Conservation (phyloP, 495 filamentous ascomycete species). For the Gamarada debralockiae region DNA sequence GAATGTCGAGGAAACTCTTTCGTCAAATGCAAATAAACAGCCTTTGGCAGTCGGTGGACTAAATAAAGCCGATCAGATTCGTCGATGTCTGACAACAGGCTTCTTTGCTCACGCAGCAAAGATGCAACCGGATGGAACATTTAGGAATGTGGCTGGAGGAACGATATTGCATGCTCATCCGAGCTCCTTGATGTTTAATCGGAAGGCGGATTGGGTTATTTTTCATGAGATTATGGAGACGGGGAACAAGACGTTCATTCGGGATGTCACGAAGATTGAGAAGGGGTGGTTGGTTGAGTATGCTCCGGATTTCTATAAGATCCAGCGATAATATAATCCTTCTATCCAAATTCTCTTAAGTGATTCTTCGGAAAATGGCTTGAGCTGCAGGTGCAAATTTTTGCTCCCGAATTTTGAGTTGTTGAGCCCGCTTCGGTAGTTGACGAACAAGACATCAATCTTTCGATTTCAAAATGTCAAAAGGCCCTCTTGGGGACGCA, state of each 20-base stretch:
- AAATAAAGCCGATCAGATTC: slow-evolving; percentile 66
- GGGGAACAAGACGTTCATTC: slow-evolving; percentile 82
- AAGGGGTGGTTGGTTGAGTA: slow-evolving; percentile 89
- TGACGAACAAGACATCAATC: too few relatives aligned
- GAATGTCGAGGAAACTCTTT: slow-evolving; percentile 57
- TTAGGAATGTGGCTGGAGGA: slow-evolving; percentile 73
- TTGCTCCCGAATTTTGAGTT: too few relatives aligned
- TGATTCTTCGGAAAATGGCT: too few relatives aligned
- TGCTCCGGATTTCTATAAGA: slow-evolving; percentile 77
- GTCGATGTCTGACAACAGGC: slow-evolving; percentile 82
- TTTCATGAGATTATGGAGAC: slow-evolving; percentile 96
- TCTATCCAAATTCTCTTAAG: too few relatives aligned
- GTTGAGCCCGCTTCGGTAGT: too few relatives aligned
- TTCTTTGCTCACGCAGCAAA: slow-evolving; percentile 95
- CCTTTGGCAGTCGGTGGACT: slow-evolving; percentile 27
- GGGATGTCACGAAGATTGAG: slow-evolving; percentile 89
- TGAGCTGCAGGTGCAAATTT: too few relatives aligned
- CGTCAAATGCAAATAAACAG: slow-evolving; percentile 24
- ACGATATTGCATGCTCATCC: slow-evolving; percentile 82
- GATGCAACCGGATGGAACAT: slow-evolving; percentile 94
- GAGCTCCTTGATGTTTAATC: slow-evolving; percentile 92
- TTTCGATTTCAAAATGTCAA: too few relatives aligned
- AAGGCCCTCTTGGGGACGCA: too few relatives aligned
- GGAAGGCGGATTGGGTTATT: slow-evolving; percentile 96
- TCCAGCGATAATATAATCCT: neutral